phyloP scores from a whole-genome alignment of 805 yeast genomes.

The Alloascoidea hylecoeti region DNA sequence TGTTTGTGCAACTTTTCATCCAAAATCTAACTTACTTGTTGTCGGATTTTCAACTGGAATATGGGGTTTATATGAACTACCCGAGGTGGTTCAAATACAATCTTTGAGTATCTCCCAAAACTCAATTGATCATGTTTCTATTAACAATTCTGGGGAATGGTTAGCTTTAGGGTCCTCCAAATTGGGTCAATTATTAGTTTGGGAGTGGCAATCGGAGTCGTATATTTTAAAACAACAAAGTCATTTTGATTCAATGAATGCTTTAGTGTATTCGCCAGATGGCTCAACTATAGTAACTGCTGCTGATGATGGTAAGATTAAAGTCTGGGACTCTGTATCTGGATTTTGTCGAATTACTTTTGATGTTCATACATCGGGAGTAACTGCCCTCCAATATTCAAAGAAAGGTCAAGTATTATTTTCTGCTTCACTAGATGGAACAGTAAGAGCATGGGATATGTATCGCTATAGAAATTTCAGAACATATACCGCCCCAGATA shows the following conservation, averaged over 20 bases:
- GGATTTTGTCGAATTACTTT: conserved; percentile 92
- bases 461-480: conserved; percentile 87
- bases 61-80: conserved; percentile 81
- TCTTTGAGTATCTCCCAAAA: conserved; percentile 87
- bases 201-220: conserved; percentile 98
- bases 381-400: conserved; percentile 79
- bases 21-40: conserved; percentile 54
- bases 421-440: conserved; percentile 88
- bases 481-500: conserved; percentile 81
- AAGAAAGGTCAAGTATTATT: conserved; percentile 84
- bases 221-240: conserved; percentile 94
- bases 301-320: conserved; percentile 91
- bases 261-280: conserved; percentile 84
- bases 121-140: conserved; percentile 66
- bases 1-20: conserved; percentile 74
- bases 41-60: conserved; percentile 88
- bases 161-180: conserved; percentile 85
- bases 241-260: conserved; percentile 82
- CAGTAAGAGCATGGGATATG: conserved; percentile 95
- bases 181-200: conserved; percentile 86
- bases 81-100: conserved; percentile 67
- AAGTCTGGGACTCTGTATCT: conserved; percentile 87
- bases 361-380: conserved; percentile 80
- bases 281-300: conserved; percentile 89
- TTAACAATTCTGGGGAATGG: conserved; percentile 91